Evolutionary conservation across 768 basidiomycete genomes (phyloP).

Genomic region (Cystofilobasidium macerans): DNA sequence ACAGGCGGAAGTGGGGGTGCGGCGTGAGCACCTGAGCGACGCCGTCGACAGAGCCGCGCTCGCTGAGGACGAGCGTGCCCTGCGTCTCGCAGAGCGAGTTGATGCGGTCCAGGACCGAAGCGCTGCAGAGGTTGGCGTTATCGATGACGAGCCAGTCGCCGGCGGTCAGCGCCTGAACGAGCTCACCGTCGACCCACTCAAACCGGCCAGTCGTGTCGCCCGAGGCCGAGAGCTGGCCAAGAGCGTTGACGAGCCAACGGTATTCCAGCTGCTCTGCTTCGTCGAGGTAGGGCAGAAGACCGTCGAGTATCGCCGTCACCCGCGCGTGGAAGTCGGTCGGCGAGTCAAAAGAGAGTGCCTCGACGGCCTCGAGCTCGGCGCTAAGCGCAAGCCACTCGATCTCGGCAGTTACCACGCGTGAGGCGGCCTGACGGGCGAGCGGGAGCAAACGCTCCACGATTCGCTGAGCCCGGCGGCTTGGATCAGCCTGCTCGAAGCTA

Average conservation of each 20-base stretch:
- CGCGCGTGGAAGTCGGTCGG: slow-evolving; percentile 12
- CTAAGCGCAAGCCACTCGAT: slow-evolving; percentile 8
- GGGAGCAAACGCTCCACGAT: slow-evolving; percentile 8
- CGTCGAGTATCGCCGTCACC: slow-evolving; percentile 1
- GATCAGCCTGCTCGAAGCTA: slow-evolving; percentile 83
- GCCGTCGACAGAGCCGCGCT: slow-evolving; percentile 73
- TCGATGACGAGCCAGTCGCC: slow-evolving; percentile 88
- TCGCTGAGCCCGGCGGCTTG: slow-evolving; percentile 11
- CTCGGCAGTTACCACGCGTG: slow-evolving; percentile 10
- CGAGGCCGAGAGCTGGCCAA: slow-evolving; percentile 13
- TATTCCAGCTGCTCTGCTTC: slow-evolving; percentile 9
- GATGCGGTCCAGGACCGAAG: slow-evolving; percentile 88
- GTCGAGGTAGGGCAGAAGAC: slow-evolving; percentile 18
- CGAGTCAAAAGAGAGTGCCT: slow-evolving; percentile 4
- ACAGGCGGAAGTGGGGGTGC: slow-evolving; percentile 77
- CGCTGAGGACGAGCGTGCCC: slow-evolving; percentile 72
- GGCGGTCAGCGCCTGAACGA: slow-evolving; percentile 69
- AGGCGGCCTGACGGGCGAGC: neutral
- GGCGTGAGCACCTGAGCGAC: slow-evolving; percentile 62
- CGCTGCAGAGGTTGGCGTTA: slow-evolving; percentile 84
- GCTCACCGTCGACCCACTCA: slow-evolving; percentile 90
- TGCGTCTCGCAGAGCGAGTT: slow-evolving; percentile 88
- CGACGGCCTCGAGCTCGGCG: slow-evolving; percentile 1
- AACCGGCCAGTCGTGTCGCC: slow-evolving; percentile 48
- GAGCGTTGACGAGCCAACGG: slow-evolving; percentile 15